phyloP scores from a whole-genome alignment of 1,284 basidiomycete genomes.

The Phaffia rhodozyma region DNA sequence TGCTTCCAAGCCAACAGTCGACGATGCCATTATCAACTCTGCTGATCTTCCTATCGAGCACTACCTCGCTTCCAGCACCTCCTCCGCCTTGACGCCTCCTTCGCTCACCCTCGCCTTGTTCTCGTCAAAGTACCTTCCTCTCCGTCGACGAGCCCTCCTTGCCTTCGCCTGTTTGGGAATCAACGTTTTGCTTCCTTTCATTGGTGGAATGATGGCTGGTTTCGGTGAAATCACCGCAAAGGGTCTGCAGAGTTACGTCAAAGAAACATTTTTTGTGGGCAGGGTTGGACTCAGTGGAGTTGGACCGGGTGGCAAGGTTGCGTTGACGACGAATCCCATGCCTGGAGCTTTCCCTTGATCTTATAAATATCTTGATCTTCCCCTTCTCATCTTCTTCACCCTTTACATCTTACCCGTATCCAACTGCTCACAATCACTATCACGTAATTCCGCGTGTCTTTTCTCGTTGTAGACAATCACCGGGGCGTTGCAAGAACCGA shows the following conservation, averaged over 20 bases:
- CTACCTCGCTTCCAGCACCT: constrained; percentile 8
- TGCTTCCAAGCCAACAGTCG: neutral
- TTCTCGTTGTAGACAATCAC: no score
- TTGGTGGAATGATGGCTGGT: constrained; percentile 19
- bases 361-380: no score
- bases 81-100: constrained; percentile 7
- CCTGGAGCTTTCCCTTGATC: constrained; percentile 9
- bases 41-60: constrained; percentile 15
- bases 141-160: constrained; percentile 14
- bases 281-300: neutral
- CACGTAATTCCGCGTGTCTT: no score
- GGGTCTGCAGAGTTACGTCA: constrained; percentile 1
- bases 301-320: constrained; percentile 4
- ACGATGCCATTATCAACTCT: neutral
- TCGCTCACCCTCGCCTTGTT: constrained; percentile 18
- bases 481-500: no score
- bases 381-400: no score
- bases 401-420: no score
- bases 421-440: no score
- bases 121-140: constrained; percentile 15
- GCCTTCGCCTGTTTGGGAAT: constrained; percentile 16
- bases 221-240: constrained; percentile 18
- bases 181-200: constrained; percentile 18
- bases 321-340: constrained; percentile 11
- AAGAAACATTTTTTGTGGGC: constrained; percentile 8